Evolutionary conservation across 768 basidiomycete genomes (phyloP), one percentile per base, ranked within the genome.

Genomic region (Boletus sp.): DNA sequence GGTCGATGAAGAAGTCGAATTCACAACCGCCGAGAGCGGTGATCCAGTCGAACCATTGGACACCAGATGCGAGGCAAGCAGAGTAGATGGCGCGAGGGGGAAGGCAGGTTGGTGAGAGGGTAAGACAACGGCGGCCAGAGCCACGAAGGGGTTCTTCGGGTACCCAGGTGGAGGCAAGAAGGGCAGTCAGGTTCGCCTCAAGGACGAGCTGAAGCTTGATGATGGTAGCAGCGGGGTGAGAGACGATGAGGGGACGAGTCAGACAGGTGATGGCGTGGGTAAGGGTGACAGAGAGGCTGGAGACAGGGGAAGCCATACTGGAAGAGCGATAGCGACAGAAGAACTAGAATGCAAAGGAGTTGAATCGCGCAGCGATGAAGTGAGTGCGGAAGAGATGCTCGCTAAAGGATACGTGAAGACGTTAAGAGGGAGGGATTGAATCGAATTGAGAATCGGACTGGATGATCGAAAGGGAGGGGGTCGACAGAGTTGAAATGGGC

Each of bases 1-100:
- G 90, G 68, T 91, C 87, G 62, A 90, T 80, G 70, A 88, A 86
- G 56, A 92, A 79, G 70, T 91, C 89, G 65, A 91, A 84, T 72
- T 87, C 85, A 53, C 74, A 72, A 59, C 81, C 78, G 11, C 89
- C 88, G 43, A 91, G 80, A 54, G 79, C 74, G 43, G 77, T 61
- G 50, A 90, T 87, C 90, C 90, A 92, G 66, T 88, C 83, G 54
- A 84, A 83, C 90, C 90, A 92, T 63, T 88, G 85, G 32, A 91
- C 78, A 54, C 82, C 82, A 37, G 85, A 76, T 23, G 83, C 75
- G 51, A 84, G 74, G 70, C 89, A 90, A 14, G 88, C 85, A 50
- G 81, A 72, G 73, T 89, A 83, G 63, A 91, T 76, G 61, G 82
- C 75, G 38, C 84, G 83, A 41, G 90, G 88, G 23, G 90, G 90